Evolutionary conservation across 129 eudicot genomes (phyloP), one percentile per base, ranked within the genome.

Genomic region (Artemisia argyi): DNA sequence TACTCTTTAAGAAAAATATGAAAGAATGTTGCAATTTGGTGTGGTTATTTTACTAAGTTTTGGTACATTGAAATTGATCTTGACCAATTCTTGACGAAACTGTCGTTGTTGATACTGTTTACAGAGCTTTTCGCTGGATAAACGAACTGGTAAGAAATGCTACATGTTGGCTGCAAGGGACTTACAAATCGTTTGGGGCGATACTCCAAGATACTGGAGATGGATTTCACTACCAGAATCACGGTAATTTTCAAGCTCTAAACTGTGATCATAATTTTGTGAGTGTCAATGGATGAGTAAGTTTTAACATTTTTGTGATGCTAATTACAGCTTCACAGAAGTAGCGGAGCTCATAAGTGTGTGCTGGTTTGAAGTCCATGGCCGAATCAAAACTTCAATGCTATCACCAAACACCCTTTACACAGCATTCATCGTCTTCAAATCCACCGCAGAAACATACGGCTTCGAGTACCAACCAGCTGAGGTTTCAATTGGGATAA

Each of bases 291-390:
- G 11, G 46, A 39, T 39, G 46, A 39, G 46, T 39, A 0, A 39
- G 46, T 1, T 39, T 39, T 39, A 39, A 54, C 20, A 54, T 54
- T 52, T 69, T 69, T 14, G 57, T 52, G 46, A 39, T 52, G 15
- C 7, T 13, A 73, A 52, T 32, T 51, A 9, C 14, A 91, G 97
- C 79, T 89, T 93, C 64, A n/a, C 78, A 0, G 89, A 87, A 66
- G 92, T 90, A 26, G 96, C 88, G 12, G 92, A 89, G 88, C 91
- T 93, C 13, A 19, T 87, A 1, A 54, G 79, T 49, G 98, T 93
- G 0, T 87, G 96, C 64, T 93, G 98, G 98, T 73, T 93, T 53
- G 98, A 93, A 65, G 83, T 93, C 26, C 79, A 63, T 53, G 95
- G 90, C 18, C 82, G 75, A 71, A 83, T 93, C 63, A 83, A 62